Evolutionary conservation across 768 basidiomycete genomes (phyloP).

Genomic region (Cyathus striatus): DNA sequence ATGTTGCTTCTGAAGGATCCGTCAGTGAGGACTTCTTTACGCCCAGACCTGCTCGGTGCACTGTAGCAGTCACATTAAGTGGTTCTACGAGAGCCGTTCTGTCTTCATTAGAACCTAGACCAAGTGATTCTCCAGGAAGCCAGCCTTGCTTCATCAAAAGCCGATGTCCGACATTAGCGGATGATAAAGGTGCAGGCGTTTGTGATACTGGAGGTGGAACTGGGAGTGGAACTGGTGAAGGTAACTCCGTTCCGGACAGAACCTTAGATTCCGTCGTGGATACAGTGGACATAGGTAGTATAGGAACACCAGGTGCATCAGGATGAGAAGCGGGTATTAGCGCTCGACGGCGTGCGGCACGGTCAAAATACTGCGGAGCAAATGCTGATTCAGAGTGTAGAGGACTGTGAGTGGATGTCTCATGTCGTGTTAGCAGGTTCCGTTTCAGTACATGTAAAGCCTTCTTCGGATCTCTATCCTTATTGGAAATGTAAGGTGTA

Average conservation of each 20-base stretch:
- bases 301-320: constrained; percentile 47
- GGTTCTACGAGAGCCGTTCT: constrained; percentile 50
- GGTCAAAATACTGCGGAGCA: constrained; percentile 46
- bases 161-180: constrained; percentile 61
- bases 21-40: constrained; percentile 14
- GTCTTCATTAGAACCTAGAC: constrained; percentile 26
- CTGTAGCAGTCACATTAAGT: constrained; percentile 38
- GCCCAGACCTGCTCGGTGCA: constrained; percentile 54
- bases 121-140: constrained; percentile 61
- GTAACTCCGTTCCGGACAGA: too few species aligned
- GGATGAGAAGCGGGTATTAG: constrained; percentile 45
- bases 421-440: constrained; percentile 52
- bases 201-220: constrained; percentile 26
- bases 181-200: constrained; percentile 43
- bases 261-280: constrained; percentile 5
- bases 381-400: constrained; percentile 7
- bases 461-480: constrained; percentile 50
- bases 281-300: constrained; percentile 6
- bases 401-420: constrained; percentile 12
- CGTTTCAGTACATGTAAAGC: constrained; percentile 64
- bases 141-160: constrained; percentile 74
- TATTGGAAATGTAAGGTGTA: constrained; percentile 11
- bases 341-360: constrained; percentile 66
- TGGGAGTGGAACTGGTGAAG: constrained; percentile 4
- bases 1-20: constrained; percentile 1